Conservation (phyloP, 2,329 filamentous ascomycete genomes). For the Lizonia empirigonia region DNA sequence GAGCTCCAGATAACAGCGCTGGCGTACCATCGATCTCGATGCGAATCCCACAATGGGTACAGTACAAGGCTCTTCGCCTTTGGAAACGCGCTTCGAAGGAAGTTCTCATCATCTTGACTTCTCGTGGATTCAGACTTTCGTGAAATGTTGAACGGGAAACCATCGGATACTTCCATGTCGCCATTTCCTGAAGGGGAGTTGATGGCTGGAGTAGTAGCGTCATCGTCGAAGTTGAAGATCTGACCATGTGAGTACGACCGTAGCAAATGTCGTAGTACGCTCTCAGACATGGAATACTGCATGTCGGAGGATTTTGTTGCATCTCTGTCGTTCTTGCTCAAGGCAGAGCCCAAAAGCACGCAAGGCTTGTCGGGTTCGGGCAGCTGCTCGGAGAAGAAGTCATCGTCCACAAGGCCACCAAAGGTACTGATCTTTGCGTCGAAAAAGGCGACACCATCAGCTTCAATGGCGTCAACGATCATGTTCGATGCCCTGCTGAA, state of each 20-base stretch:
- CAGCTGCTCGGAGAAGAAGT: slow-evolving; percentile 37
- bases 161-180: slow-evolving; percentile 25
- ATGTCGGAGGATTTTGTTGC: slow-evolving; percentile 13
- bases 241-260: slow-evolving; percentile 44
- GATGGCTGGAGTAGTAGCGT: slow-evolving; percentile 20
- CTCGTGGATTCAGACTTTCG: slow-evolving; percentile 37
- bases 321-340: slow-evolving; percentile 26
- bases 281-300: slow-evolving; percentile 39
- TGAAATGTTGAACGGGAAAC: slow-evolving; percentile 30
- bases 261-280: slow-evolving; percentile 41
- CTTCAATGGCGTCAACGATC: slow-evolving; percentile 47
- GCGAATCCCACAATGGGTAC: slow-evolving; percentile 50
- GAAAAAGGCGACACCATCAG: slow-evolving; percentile 47
- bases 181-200: slow-evolving; percentile 27
- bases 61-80: slow-evolving; percentile 46
- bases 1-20: slow-evolving; percentile 48
- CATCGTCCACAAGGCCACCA: slow-evolving; percentile 46
- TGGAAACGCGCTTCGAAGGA: slow-evolving; percentile 42
- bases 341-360: slow-evolving; percentile 35
- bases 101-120: slow-evolving; percentile 43
- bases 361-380: slow-evolving; percentile 44
- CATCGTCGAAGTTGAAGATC: slow-evolving; percentile 48
- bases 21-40: slow-evolving; percentile 48
- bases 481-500: slow-evolving; percentile 47
- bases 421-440: slow-evolving; percentile 48